Evolutionary conservation across 2,329 filamentous ascomycete genomes (phyloP), one percentile per base, ranked within the genome.

Genomic region (Thermothelomyces thermophilus): DNA sequence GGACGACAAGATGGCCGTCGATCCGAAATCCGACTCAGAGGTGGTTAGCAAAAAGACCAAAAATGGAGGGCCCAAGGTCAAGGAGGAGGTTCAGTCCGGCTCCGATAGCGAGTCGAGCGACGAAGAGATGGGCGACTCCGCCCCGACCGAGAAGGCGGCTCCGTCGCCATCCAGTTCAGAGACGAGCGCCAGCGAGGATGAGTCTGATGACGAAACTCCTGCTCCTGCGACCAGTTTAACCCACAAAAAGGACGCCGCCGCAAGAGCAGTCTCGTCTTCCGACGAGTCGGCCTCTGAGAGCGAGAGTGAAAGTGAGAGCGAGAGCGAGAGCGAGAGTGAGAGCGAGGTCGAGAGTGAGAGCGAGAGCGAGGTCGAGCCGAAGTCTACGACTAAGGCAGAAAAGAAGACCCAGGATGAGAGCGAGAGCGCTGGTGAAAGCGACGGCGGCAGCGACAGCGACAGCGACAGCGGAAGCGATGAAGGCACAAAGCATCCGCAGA

Each of bases 1-100:
- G 3, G 39, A 40, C 42, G 58, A 58, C 28, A 65, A 40, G 16
- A 63, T 33, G 63, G 64, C 41, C 49, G 51, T 28, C 52, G 55
- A 48, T 24, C n/a, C 26, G 10, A 37, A 39, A 16, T 16, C 33
- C 2, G 34, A 49, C 33, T 28, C 39, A 16, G 20, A 33, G 33
- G 22, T 37, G 20, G 8, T 37, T 2, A 16, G 30, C 35, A 52
- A 47, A 19, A 37, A 53, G 57, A 41, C 13, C 24, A 50, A 49
- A 24, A 55, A 54, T 22, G 30, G 26, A 8, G 42, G 46, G 19
- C 39, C 44, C 11, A 53, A 58, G 44, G 56, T 53, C 20, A 43
- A 53, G 17, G 14, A 30, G 11, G 37, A 48, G 2, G 3, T 39
- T 8, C 36, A 48, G 2, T 47, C 53, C 5, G 50, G 45, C 1